Base-by-base conservation (phyloP, 768 basidiomycete species). In the Suillus ampliporus region DNA sequence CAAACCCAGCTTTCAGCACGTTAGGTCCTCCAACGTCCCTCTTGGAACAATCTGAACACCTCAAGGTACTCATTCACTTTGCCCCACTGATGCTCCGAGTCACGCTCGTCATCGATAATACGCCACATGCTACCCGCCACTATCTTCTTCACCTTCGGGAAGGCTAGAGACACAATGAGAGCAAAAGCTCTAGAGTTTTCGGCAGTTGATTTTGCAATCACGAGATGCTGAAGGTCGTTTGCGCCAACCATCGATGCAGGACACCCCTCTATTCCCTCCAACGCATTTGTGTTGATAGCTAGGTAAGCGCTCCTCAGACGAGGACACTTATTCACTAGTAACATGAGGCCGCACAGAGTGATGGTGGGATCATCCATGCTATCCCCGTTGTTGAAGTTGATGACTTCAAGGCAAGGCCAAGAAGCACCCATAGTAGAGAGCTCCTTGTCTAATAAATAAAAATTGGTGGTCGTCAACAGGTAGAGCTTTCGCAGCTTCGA, bases 341-440 rank as follows among this genome's bases (percentile, higher is more conserved):
- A 48, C 13, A 48, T 15, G 23, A 48, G 47, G 14, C 47, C 14
- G 23, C 47, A 14, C 47, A 48, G 23, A 5, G 23, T 26, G 47
- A 48, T 3, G 23, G 23, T 8, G 23, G 14, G 5, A 13, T 21
- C 14, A 1, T 3, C 23, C 13, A 8, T 14, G 5, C 7, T n/a
- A 48, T 26, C 47, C 6, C 26, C 47, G 8, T 26, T 26, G 26
- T 47, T 15, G 13, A 48, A 4, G 14, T 48, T 26, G 47, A 48
- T 26, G 23, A 48, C 47, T 26, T 48, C 47, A 48, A 48, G 47
- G n/a, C 23, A 48, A 48, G 47, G 47, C 26, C 26, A 48, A 26
- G 47, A 6, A 7, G 46, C 46, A 23, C 21, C 21, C 46, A 47
- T 23, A 23, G 23, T 23, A 48, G 23, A 6, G 14, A 48, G 47